phyloP scores from a whole-genome alignment of 768 basidiomycete species.

The Xanthoconium purpureum region DNA sequence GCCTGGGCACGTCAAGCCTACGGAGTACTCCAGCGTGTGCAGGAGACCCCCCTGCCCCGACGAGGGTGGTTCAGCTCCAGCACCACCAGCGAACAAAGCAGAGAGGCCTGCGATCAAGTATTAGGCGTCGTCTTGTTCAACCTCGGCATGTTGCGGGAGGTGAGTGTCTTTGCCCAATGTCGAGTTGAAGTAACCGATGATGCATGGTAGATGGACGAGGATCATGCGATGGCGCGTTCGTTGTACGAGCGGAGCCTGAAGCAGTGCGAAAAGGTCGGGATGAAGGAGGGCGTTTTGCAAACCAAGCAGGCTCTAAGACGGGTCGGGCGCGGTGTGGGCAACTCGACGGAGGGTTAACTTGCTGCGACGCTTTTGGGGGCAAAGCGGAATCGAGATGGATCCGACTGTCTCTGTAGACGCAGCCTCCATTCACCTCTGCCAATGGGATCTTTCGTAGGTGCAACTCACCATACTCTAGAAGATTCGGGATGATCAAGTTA shows the following conservation, averaged over 20 bases:
- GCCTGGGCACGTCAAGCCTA: slow-evolving; percentile 57
- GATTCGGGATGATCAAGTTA: too few species aligned
- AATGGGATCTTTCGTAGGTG: too few species aligned
- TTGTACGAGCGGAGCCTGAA: slow-evolving; percentile 33
- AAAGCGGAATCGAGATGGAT: too few species aligned
- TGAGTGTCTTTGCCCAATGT: not conserved
- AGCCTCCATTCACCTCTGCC: too few species aligned
- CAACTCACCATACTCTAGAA: too few species aligned
- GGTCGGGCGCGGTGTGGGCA: slow-evolving; percentile 9
- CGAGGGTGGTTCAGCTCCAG: not conserved
- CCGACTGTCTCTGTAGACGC: too few species aligned
- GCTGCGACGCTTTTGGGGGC: too few species aligned
- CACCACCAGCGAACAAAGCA: not conserved
- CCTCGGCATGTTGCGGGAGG: slow-evolving; percentile 53
- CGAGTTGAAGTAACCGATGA: not conserved
- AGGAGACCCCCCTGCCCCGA: not conserved
- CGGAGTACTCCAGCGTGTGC: not conserved
- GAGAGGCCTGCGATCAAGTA: slow-evolving; percentile 47
- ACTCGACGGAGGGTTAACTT: too few species aligned
- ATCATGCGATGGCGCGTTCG: slow-evolving; percentile 26
- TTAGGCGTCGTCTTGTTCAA: slow-evolving; percentile 62
- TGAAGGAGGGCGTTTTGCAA: slow-evolving; percentile 36
- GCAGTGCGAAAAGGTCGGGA: slow-evolving; percentile 30
- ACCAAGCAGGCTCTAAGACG: slow-evolving; percentile 35
- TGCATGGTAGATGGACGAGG: slow-evolving; percentile 32